These are phyloP conservation scores for Musa acuminata DNA, from an alignment of 176 grass and related monocot genomes.

Conservation along the genomic window DNA sequence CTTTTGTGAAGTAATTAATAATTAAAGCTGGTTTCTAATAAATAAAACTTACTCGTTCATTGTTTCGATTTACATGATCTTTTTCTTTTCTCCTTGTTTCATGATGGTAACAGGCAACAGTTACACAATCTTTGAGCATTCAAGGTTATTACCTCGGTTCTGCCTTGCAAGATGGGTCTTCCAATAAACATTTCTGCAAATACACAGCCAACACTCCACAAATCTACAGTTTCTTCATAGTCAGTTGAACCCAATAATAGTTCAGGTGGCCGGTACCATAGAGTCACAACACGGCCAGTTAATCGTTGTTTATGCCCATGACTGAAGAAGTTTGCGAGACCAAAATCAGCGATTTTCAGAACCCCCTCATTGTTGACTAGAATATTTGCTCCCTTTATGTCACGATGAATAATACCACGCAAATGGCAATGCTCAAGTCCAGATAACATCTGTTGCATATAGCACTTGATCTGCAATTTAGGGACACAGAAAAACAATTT, in stretches of 20 bases:
- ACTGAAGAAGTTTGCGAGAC: slow-evolving; percentile 75
- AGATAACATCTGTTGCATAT: slow-evolving; percentile 82
- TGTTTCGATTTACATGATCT: too few relatives aligned
- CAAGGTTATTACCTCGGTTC: slow-evolving; percentile 69
- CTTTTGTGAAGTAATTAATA: too few relatives aligned
- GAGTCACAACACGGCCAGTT: slow-evolving; percentile 92
- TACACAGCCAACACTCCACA: slow-evolving; percentile 95
- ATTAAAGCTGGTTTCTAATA: too few relatives aligned
- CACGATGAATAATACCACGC: slow-evolving; percentile 61
- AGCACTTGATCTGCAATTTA: slow-evolving; percentile 76
- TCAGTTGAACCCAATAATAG: slow-evolving; percentile 81
- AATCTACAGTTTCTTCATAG: slow-evolving; percentile 85
- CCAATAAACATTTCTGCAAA: slow-evolving; percentile 78
- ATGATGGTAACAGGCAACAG: slow-evolving; percentile 3
- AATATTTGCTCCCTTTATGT: slow-evolving; percentile 96
- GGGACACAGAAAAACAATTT: slow-evolving; percentile 10
- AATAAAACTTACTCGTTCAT: too few relatives aligned
- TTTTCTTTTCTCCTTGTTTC: background rate
- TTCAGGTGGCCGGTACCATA: slow-evolving; percentile 98
- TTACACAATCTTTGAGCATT: background rate
- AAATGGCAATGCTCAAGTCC: slow-evolving; percentile 85
- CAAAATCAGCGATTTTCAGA: slow-evolving; percentile 98
- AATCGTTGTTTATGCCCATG: slow-evolving; percentile 47
- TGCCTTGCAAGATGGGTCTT: slow-evolving; percentile 82
- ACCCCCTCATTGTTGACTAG: slow-evolving; percentile 82